Evolutionary conservation across 768 basidiomycete genomes (phyloP).

Genomic region (Tricholoma terreum): DNA sequence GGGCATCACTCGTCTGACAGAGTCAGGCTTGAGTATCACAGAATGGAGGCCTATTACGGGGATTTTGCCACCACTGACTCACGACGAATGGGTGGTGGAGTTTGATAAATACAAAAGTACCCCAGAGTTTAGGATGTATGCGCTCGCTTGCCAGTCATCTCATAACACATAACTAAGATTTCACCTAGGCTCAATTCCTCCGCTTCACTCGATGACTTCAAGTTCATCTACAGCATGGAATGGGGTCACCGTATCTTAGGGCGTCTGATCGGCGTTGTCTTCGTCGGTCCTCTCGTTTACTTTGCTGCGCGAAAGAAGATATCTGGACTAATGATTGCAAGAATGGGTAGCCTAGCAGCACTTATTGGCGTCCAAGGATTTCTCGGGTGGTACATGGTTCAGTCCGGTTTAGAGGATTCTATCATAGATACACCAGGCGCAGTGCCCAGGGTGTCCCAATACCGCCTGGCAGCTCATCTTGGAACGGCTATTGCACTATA

Average conservation of each 20-base stretch:
- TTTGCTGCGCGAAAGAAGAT: conserved; percentile 73
- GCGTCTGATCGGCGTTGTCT: conserved; percentile 77
- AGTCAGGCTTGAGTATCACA: conserved; percentile 96
- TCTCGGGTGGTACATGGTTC: conserved; percentile 99
- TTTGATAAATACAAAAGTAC: conserved; percentile 93
- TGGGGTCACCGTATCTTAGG: conserved; percentile 95
- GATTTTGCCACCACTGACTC: conserved; percentile 74
- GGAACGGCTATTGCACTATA: conserved; percentile 92
- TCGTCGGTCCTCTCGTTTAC: conserved; percentile 82
- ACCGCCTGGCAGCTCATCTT: conserved; percentile 92
- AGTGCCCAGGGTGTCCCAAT: conserved; percentile 94
- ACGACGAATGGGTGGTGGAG: conserved; percentile 78
- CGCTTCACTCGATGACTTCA: conserved; percentile 88
- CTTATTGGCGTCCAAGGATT: conserved; percentile 90
- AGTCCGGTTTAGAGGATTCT: conserved; percentile 87
- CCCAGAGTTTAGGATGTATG: conserved; percentile 94
- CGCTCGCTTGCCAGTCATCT: conserved; percentile 12
- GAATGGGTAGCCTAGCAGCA: conserved; percentile 67
- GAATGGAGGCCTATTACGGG: conserved; percentile 97
- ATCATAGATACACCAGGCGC: conserved; percentile 77
- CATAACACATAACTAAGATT: conserved; percentile 1
- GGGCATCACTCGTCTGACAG: conserved; percentile 93
- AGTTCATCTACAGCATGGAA: conserved; percentile 97
- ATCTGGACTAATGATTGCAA: conserved; percentile 54
- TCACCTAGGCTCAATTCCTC: conserved; percentile 76